Evolutionary conservation across 305 asterid genomes (phyloP), one percentile per base, ranked within the genome.

Genomic region (Solanum aculeatissimum): DNA sequence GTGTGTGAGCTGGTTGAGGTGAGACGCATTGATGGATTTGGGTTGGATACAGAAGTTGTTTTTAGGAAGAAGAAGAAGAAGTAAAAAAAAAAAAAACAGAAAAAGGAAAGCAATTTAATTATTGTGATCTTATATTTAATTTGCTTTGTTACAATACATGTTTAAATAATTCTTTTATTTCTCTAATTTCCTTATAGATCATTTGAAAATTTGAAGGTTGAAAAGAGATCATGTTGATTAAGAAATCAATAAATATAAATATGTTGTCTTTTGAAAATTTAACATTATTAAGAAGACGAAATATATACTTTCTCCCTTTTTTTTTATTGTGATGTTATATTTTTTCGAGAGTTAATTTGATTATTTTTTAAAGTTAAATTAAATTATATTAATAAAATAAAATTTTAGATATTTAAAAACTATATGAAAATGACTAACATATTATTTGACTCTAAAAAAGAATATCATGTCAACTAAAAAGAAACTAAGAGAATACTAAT

Each of bases 31-130:
- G 98, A 94, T 86, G 98, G 98, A 7, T 95, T 95, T 75, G 98
- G 98, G 1, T 86, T 95, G 84, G 98, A 95, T 82, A 95, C 97
- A 2, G 97, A 95, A 72, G 94, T 93, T 15, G 93, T 92, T 81
- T 93, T 91, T 45, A 86, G 92, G 63, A 93, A 93, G 86, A 89
- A 80, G 9, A 82, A 49, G 66, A 47, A 18, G 6, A 21, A 21
- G 3, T 21, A 58, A 15, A 6, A 55, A 81, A 72, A 40, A 3
- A 60, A 78, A 75, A 65, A n/a, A n/a, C n/a, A 57, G 63, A 13
- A 54, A 81, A 71, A 38, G 11, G 70, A 77, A 82, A 79, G 18
- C 18, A 79, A 80, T 66, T 75, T 11, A 35, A 68, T 12, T 7
- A 10, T 54, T 68, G 55, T 49, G 18, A 49, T 75, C 15, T 27